phyloP scores from a whole-genome alignment of 2,329 filamentous ascomycete genomes.

The Elsinoe fawcettii region DNA sequence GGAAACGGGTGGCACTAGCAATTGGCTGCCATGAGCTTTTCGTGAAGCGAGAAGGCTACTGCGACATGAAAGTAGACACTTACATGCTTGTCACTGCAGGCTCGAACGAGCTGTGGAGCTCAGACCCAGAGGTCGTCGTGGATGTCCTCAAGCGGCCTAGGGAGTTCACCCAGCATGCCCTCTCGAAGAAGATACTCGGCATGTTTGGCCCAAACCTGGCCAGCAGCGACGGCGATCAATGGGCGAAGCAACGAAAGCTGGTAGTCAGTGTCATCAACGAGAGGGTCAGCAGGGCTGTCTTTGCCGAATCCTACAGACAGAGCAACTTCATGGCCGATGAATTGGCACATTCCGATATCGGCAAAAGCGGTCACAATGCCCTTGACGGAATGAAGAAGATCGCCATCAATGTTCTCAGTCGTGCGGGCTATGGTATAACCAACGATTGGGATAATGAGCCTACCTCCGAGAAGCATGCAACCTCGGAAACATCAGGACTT shows the following conservation, averaged over 20 bases:
- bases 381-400: slow-evolving; percentile 31
- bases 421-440: slow-evolving; percentile 27
- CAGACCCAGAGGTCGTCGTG: neutral
- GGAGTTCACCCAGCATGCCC: neutral
- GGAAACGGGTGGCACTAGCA: neutral
- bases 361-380: neutral
- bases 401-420: slow-evolving; percentile 28
- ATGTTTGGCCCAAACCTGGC: slow-evolving; percentile 25
- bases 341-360: neutral
- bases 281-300: slow-evolving; percentile 27
- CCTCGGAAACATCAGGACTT: slow-evolving; percentile 22
- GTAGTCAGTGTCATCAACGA: slow-evolving; percentile 29
- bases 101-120: neutral
- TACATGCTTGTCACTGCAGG: neutral
- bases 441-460: slow-evolving; percentile 23
- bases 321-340: neutral
- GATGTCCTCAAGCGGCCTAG: neutral
- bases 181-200: neutral
- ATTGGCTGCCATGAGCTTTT: neutral
- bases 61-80: neutral
- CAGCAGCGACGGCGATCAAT: slow-evolving; percentile 23
- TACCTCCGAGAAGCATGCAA: slow-evolving; percentile 19
- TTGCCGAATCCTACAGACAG: slow-evolving; percentile 22
- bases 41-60: neutral
- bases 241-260: slow-evolving; percentile 28